Evolutionary conservation across 208 protist genomes (phyloP).

Genomic region (Trypanosomatidae sp.): DNA sequence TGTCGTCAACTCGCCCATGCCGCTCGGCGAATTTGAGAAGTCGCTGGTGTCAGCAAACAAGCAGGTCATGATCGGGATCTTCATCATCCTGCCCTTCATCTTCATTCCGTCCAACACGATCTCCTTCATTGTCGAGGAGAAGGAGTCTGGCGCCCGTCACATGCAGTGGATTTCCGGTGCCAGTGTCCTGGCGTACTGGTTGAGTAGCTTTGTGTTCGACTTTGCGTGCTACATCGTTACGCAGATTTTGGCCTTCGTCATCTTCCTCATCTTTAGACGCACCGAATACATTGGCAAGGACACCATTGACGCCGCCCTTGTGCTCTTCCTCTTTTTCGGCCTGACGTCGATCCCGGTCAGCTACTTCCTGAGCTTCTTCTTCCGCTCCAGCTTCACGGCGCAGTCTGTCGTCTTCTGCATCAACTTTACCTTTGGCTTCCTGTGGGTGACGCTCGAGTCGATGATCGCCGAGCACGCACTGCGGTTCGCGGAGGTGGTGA

Average conservation of each 20-base stretch:
- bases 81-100: conserved; percentile 80
- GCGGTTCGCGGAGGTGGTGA: conserved; percentile 48
- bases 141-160: conserved; percentile 68
- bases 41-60: conserved; percentile 48
- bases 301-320: conserved; percentile 44
- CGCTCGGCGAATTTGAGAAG: conserved; percentile 57
- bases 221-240: conserved; percentile 61
- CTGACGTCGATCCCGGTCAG: conserved; percentile 61
- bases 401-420: conserved; percentile 79
- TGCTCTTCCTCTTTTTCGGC: conserved; percentile 77
- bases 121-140: conserved; percentile 78
- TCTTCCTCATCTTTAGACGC: conserved; percentile 72
- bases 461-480: conserved; percentile 54
- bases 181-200: conserved; percentile 70
- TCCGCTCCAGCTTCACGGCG: conserved; percentile 65
- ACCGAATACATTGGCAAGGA: conserved; percentile 66
- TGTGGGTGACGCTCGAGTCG: conserved; percentile 75
- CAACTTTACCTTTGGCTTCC: conserved; percentile 82
- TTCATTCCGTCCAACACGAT: conserved; percentile 83
- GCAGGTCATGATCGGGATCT: conserved; percentile 71
- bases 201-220: conserved; percentile 81
- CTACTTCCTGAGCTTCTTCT: conserved; percentile 85
- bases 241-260: conserved; percentile 52
- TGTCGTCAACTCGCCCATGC: conserved; percentile 66
- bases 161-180: conserved; percentile 85